These are phyloP conservation scores for Botryotinia globosa DNA, from an alignment of 2,329 filamentous ascomycete species.

Conservation along the genomic window DNA sequence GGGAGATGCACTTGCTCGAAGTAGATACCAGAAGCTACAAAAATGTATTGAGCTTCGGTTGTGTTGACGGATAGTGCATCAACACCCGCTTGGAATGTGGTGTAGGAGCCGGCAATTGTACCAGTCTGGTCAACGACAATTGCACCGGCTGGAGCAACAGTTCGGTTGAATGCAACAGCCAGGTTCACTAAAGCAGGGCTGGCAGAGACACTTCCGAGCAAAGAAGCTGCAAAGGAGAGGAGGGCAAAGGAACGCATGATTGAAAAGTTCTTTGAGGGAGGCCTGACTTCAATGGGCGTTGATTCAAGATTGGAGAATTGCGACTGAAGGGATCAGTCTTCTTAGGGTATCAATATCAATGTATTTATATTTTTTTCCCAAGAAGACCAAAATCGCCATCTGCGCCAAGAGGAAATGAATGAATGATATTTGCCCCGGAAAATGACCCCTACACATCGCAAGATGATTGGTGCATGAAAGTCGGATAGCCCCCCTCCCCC, in stretches of 20 bases:
- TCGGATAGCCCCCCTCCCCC: background rate
- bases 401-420: background rate
- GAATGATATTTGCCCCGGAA: background rate
- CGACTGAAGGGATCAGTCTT: background rate
- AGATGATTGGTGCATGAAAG: conserved; percentile 9
- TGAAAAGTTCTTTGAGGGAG: background rate
- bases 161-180: conserved; percentile 32
- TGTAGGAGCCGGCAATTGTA: conserved; percentile 34
- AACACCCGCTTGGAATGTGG: conserved; percentile 28
- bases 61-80: conserved; percentile 44
- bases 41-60: conserved; percentile 49
- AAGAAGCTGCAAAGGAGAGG: conserved; percentile 9
- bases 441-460: background rate
- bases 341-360: background rate
- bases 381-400: background rate
- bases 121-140: conserved; percentile 45
- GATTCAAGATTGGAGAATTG: background rate
- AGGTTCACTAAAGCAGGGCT: background rate
- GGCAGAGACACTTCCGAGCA: conserved; percentile 7
- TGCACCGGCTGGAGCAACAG: conserved; percentile 45
- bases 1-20: conserved; percentile 55
- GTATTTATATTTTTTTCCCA: conserved; percentile 1
- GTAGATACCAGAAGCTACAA: conserved; percentile 56
- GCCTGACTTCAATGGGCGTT: background rate
- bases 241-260: conserved; percentile 17